A percentile compares a stretch with the other conserved stretches of the same genome.
Conservation (phyloP, 139 green algal genomes). For the Astrephomene gubernaculifera region DNA sequence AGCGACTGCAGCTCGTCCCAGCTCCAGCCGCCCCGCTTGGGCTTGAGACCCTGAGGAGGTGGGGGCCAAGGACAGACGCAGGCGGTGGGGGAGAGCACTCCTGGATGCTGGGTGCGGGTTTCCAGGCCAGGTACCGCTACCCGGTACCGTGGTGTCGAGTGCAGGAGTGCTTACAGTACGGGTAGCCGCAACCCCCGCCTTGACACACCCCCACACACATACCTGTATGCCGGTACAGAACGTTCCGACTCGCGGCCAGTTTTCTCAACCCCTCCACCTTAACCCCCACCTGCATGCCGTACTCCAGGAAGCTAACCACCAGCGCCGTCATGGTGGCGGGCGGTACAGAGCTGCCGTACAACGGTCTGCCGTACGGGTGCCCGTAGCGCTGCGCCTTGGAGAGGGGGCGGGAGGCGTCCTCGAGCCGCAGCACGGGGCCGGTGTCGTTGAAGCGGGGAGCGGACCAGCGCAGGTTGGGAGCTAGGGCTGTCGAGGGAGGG, state of each 20-base stretch:
- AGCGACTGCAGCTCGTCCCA: slow-evolving; percentile 69
- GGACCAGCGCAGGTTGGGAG: slow-evolving; percentile 36
- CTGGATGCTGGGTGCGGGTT: no score
- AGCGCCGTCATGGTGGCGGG: slow-evolving; percentile 55
- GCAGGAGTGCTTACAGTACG: no score
- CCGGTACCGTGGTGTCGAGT: no score
- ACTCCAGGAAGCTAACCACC: slow-evolving; percentile 70
- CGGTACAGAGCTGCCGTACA: slow-evolving; percentile 54
- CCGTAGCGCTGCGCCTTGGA: slow-evolving; percentile 71
- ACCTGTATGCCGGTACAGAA: no score
- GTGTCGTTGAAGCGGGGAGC: slow-evolving; percentile 55
- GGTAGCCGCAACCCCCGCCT: no score
- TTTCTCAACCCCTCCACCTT: background rate
- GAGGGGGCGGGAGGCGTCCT: slow-evolving; percentile 46
- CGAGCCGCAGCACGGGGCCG: slow-evolving; percentile 72
- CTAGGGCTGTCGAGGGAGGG: background rate
- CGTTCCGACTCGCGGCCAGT: background rate
- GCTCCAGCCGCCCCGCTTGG: slow-evolving; percentile 64
- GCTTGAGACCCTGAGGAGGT: slow-evolving; percentile 32
- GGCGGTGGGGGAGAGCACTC: no score
- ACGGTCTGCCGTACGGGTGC: slow-evolving; percentile 50
- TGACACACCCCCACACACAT: no score
- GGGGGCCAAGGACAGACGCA: no score
- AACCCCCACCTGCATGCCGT: slow-evolving; percentile 63
- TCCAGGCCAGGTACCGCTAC: no score